These are phyloP conservation scores for Paraphoma sp. DNA, from an alignment of 2,329 filamentous ascomycete species.

Conservation along the genomic window DNA sequence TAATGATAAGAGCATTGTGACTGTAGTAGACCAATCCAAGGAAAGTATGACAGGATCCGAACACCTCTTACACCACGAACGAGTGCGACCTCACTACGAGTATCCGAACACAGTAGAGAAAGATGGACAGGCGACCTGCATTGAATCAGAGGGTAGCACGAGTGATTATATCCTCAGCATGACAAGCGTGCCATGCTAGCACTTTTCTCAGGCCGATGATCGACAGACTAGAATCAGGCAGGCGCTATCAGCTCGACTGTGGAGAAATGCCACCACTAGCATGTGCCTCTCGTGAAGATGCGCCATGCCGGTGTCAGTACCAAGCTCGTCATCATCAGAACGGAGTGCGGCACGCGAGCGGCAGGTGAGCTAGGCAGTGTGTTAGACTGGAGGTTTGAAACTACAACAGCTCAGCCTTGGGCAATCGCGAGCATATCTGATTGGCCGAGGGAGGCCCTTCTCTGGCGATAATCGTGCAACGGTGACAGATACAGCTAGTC, in stretches of 20 bases:
- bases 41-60: slow-evolving; percentile 9
- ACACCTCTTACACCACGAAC: slow-evolving; percentile 2
- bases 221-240: slow-evolving; percentile 9
- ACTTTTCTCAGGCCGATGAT: slow-evolving; percentile 15
- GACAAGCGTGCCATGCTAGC: slow-evolving; percentile 11
- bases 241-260: slow-evolving; percentile 18
- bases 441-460: slow-evolving; percentile 5
- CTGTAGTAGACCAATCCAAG: slow-evolving; percentile 9
- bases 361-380: slow-evolving; percentile 14
- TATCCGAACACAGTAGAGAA: slow-evolving; percentile 9
- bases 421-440: slow-evolving; percentile 11
- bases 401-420: slow-evolving; percentile 17
- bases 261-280: slow-evolving; percentile 27
- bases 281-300: slow-evolving; percentile 18
- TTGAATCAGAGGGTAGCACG: slow-evolving; percentile 20
- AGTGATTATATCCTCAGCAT: slow-evolving; percentile 21
- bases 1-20: slow-evolving; percentile 15
- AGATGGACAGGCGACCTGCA: slow-evolving; percentile 14
- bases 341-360: slow-evolving; percentile 17
- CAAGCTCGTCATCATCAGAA: slow-evolving; percentile 27
- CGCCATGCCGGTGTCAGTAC: slow-evolving; percentile 14
- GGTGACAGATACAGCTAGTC: slow-evolving; percentile 21
- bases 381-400: slow-evolving; percentile 7
- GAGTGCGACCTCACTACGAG: slow-evolving; percentile 3
- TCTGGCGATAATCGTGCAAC: slow-evolving; percentile 13